Percentiles rank a stretch among this genome's conserved stretches.
phyloP scores from a whole-genome alignment of 345 rosid species.

The Chamaenerion angustifolium region DNA sequence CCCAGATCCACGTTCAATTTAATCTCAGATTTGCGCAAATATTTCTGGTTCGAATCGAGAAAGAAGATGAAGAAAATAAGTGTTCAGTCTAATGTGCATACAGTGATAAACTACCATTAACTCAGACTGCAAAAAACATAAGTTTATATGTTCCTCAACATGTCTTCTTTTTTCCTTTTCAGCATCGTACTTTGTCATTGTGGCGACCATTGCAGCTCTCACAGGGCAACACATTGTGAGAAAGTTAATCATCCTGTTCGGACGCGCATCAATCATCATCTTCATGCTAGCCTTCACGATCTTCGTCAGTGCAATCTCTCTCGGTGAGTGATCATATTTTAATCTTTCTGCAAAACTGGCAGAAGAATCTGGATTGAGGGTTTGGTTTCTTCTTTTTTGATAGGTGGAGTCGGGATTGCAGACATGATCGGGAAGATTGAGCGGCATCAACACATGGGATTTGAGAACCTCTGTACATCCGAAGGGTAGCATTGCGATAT shows the following conservation, averaged over 20 bases:
- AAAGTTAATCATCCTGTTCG: constrained; percentile 23
- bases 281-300: constrained; percentile 39
- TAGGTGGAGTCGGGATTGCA: constrained; percentile 40
- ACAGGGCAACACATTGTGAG: constrained; percentile 33
- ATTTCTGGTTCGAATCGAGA: no score
- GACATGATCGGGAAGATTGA: constrained; percentile 27
- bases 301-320: constrained; percentile 34
- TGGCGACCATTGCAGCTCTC: constrained; percentile 29
- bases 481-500: not conserved
- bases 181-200: constrained; percentile 31
- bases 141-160: no score
- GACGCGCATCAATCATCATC: constrained; percentile 44
- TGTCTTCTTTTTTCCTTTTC: constrained; percentile 2
- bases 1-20: no score
- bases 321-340: constrained; percentile 13
- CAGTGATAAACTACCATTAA: no score
- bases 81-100: no score
- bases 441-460: constrained; percentile 33
- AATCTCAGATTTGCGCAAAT: no score
- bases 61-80: no score
- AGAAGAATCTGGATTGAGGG: no score
- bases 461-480: constrained; percentile 36
- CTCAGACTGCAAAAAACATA: no score
- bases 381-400: not conserved
- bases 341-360: no score